A percentile compares a stretch with the other conserved stretches of the same genome.
Conservation (phyloP, 2,329 filamentous ascomycete species). For the Trichophyton rubrum region DNA sequence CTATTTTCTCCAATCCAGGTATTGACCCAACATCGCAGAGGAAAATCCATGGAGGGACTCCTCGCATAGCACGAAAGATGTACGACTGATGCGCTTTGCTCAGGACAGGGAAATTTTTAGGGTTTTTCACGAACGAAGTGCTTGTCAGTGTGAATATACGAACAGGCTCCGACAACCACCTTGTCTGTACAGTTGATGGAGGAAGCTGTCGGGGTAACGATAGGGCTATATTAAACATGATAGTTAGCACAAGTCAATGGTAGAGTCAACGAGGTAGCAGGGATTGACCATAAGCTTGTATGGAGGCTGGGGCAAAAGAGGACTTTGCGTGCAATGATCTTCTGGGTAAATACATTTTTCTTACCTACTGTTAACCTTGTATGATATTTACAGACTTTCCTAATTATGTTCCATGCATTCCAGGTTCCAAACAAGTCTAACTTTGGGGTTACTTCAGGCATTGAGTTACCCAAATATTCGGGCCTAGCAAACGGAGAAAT, state of each 20-base stretch:
- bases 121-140: conserved; percentile 45
- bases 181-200: conserved; percentile 41
- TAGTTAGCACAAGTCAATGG: conserved; percentile 14
- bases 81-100: conserved; percentile 46
- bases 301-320: neutral
- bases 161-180: conserved; percentile 53
- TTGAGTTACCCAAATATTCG: conserved; percentile 24
- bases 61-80: conserved; percentile 45
- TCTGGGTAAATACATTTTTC: conserved; percentile 23
- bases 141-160: conserved; percentile 43
- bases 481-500: conserved; percentile 32
- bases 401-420: conserved; percentile 88
- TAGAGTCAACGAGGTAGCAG: neutral
- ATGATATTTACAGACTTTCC: conserved; percentile 75
- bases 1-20: conserved; percentile 27
- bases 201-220: conserved; percentile 49
- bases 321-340: neutral
- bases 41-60: conserved; percentile 47
- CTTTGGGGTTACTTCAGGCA: conserved; percentile 32
- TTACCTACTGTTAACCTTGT: conserved; percentile 70
- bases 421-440: conserved; percentile 67
- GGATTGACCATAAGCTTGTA: neutral
- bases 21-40: conserved; percentile 47
- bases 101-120: conserved; percentile 46
- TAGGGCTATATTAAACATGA: conserved; percentile 34